These are phyloP conservation scores for Acorus calamus DNA, from an alignment of 106 monocot genomes.

Conservation along the genomic window DNA sequence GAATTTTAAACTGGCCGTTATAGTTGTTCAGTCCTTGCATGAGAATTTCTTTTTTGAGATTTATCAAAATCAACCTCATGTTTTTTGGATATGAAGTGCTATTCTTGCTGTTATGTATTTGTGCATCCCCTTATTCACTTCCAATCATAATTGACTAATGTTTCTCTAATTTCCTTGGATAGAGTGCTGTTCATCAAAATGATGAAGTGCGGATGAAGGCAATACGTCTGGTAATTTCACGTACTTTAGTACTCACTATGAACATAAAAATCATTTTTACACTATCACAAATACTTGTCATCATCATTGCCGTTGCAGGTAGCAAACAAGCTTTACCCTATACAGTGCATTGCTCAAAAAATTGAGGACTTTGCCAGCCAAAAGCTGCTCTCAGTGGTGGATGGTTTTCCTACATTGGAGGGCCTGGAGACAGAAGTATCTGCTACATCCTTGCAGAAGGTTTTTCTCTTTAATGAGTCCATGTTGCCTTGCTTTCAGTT, in stretches of 20 bases:
- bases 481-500: background rate
- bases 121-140: too few relatives aligned
- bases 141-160: background rate
- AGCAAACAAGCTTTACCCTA: constrained; percentile 89
- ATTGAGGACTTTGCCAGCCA: constrained; percentile 87
- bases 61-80: background rate
- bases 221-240: constrained; percentile 73
- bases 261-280: background rate
- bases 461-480: constrained; percentile 10
- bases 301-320: constrained; percentile 43
- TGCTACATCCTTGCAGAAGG: constrained; percentile 24
- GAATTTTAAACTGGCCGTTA: too few relatives aligned
- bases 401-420: constrained; percentile 20
- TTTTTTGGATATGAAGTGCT: background rate
- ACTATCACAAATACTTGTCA: constrained; percentile 1
- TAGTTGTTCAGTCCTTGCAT: too few relatives aligned
- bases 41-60: too few relatives aligned
- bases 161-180: constrained; percentile 13
- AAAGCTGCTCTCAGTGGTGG: constrained; percentile 48
- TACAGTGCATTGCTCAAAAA: constrained; percentile 61
- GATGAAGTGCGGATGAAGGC: constrained; percentile 99
- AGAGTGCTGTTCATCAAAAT: constrained; percentile 75
- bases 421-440: constrained; percentile 10
- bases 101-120: background rate
- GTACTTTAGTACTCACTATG: background rate